Evolutionary conservation across 768 basidiomycete species (phyloP).

Genomic region (Podaxis sp.): DNA sequence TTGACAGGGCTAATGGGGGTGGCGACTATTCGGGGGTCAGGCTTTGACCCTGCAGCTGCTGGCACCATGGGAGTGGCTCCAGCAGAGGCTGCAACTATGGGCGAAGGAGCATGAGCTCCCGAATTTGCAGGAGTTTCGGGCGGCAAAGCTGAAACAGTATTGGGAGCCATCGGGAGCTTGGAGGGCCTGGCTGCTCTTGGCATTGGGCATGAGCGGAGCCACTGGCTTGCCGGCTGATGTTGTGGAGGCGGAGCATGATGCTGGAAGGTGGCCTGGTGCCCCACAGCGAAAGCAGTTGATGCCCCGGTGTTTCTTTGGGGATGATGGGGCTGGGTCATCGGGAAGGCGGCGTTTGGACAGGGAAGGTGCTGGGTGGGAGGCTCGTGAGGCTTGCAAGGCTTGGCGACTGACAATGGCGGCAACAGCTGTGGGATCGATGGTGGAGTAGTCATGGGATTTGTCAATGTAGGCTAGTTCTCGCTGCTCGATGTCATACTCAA

Average conservation of each 20-base stretch:
- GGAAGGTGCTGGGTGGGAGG: neutral
- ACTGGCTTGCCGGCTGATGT: slow-evolving; percentile 24
- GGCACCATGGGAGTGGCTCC: slow-evolving; percentile 26
- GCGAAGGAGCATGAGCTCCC: slow-evolving; percentile 18
- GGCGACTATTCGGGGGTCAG: slow-evolving; percentile 30
- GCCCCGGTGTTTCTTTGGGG: slow-evolving; percentile 1
- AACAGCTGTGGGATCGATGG: slow-evolving; percentile 10
- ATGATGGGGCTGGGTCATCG: neutral
- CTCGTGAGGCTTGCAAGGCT: neutral
- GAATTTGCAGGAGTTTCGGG: slow-evolving; percentile 17
- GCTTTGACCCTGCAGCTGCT: slow-evolving; percentile 18
- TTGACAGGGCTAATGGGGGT: slow-evolving; percentile 27
- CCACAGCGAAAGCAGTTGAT: slow-evolving; percentile 28
- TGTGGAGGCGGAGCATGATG: slow-evolving; percentile 17
- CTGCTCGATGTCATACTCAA: slow-evolving; percentile 24
- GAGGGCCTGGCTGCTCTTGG: slow-evolving; percentile 21
- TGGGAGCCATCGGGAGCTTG: slow-evolving; percentile 16
- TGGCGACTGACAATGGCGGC: slow-evolving; percentile 6
- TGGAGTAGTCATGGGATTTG: slow-evolving; percentile 18
- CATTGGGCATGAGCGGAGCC: slow-evolving; percentile 14
- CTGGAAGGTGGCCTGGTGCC: slow-evolving; percentile 21
- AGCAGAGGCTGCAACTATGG: slow-evolving; percentile 33
- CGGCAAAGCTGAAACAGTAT: slow-evolving; percentile 28
- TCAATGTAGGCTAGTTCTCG: slow-evolving; percentile 14
- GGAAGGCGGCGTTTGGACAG: slow-evolving; percentile 1